Evolutionary conservation across 1,284 basidiomycete genomes (phyloP).

Genomic region (Cutaneotrichosporon daszewskae): DNA sequence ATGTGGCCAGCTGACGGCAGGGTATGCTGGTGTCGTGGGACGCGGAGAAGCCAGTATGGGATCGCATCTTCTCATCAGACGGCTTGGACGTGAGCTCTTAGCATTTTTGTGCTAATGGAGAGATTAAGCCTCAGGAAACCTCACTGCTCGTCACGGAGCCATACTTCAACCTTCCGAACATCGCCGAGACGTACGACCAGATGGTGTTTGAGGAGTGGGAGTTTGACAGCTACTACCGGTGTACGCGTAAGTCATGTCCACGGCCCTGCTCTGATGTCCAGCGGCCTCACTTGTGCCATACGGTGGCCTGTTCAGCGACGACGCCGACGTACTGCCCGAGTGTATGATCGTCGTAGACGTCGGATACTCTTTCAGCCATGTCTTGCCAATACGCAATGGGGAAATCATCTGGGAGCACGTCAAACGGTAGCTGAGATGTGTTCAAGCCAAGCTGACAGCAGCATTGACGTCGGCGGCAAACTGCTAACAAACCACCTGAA

Average conservation of each 20-base stretch:
- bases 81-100: constrained; percentile 59
- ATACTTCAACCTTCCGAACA: constrained; percentile 84
- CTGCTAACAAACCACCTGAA: constrained; percentile 91
- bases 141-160: constrained; percentile 85
- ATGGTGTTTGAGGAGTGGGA: constrained; percentile 96
- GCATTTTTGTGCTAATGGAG: background rate
- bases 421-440: constrained; percentile 56
- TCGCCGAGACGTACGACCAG: constrained; percentile 86
- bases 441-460: constrained; percentile 36
- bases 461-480: constrained; percentile 90
- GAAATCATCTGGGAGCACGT: constrained; percentile 70
- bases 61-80: constrained; percentile 68
- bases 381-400: constrained; percentile 76
- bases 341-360: constrained; percentile 79
- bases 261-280: constrained; percentile 37
- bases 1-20: constrained; percentile 49
- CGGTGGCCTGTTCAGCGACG: constrained; percentile 58
- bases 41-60: constrained; percentile 84
- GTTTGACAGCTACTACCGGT: constrained; percentile 73
- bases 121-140: constrained; percentile 67
- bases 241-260: constrained; percentile 59
- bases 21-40: constrained; percentile 90
- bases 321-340: constrained; percentile 57
- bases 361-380: constrained; percentile 88
- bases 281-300: constrained; percentile 71